Evolutionary conservation across 2,329 filamentous ascomycete species (phyloP).

Genomic region (Triangularia setosa): DNA sequence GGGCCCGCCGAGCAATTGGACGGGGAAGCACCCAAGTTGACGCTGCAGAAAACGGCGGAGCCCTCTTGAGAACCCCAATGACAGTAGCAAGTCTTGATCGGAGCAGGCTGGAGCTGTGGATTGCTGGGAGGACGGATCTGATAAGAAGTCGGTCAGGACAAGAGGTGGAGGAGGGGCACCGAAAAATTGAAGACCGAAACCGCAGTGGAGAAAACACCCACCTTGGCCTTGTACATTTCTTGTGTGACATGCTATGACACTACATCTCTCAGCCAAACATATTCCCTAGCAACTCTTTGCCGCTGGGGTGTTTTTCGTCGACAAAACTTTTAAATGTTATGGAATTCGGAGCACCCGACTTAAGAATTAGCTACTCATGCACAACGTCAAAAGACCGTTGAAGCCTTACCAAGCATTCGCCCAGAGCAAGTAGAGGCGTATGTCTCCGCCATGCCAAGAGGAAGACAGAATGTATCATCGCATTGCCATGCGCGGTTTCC

Average conservation of each 20-base stretch:
- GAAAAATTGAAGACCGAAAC: conserved; percentile 28
- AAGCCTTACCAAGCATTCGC: background rate
- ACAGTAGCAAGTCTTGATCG: conserved; percentile 16
- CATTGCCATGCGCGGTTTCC: background rate
- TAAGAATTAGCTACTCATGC: background rate
- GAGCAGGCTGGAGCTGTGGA: conserved; percentile 19
- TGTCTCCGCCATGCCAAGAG: background rate
- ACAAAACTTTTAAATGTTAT: background rate
- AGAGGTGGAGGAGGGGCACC: conserved; percentile 26
- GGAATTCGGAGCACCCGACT: background rate
- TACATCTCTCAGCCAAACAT: background rate
- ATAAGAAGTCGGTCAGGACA: conserved; percentile 17
- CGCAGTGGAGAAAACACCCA: conserved; percentile 21
- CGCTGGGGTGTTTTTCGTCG: no score
- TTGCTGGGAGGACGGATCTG: conserved; percentile 12
- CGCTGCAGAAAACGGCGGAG: conserved; percentile 11
- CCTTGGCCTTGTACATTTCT: background rate
- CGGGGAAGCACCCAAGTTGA: conserved; percentile 15
- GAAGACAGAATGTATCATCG: background rate
- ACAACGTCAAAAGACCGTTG: background rate
- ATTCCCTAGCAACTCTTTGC: background rate
- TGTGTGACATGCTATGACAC: background rate
- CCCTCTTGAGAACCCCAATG: conserved; percentile 23
- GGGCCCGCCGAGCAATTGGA: conserved; percentile 22
- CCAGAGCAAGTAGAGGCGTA: background rate